Conservation (phyloP, 176 grass and related monocot genomes). For the Ensete ventricosum region DNA sequence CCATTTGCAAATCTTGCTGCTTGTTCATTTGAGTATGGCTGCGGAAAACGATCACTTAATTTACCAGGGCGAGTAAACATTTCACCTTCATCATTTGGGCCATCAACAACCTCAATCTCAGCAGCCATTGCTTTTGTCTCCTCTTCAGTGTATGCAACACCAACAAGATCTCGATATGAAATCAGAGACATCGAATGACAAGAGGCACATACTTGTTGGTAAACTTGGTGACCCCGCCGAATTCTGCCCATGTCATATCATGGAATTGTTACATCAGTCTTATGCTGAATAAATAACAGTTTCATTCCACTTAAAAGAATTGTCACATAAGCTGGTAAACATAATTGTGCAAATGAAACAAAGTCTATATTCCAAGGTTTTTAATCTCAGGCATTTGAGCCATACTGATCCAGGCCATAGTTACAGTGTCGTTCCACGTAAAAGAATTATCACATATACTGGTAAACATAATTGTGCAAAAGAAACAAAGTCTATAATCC, state of each 20-base stretch:
- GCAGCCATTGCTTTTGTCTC: constrained; percentile 98
- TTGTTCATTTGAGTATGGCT: constrained; percentile 92
- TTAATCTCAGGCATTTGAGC: too few relatives aligned
- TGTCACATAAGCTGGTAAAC: not conserved
- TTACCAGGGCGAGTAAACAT: constrained; percentile 88
- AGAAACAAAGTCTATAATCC: too few relatives aligned
- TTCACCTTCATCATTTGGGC: constrained; percentile 96
- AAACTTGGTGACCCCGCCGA: constrained; percentile 92
- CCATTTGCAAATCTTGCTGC: constrained; percentile 95
- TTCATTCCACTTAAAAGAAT: not conserved
- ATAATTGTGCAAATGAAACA: not conserved
- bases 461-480: too few relatives aligned
- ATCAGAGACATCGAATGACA: constrained; percentile 98
- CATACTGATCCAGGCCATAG: too few relatives aligned
- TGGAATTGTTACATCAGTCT: not conserved
- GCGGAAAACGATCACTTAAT: constrained; percentile 84
- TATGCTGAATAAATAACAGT: not conserved
- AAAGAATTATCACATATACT: too few relatives aligned
- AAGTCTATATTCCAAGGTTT: too few relatives aligned
- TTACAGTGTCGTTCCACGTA: too few relatives aligned
- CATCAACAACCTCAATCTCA: constrained; percentile 96
- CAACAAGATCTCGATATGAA: constrained; percentile 90
- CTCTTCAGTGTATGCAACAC: constrained; percentile 95
- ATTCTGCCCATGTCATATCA: constrained; percentile 49
- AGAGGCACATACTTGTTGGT: constrained; percentile 93